Base-by-base conservation (phyloP, 2,329 filamentous ascomycete genomes). In the Penicillium sp. region DNA sequence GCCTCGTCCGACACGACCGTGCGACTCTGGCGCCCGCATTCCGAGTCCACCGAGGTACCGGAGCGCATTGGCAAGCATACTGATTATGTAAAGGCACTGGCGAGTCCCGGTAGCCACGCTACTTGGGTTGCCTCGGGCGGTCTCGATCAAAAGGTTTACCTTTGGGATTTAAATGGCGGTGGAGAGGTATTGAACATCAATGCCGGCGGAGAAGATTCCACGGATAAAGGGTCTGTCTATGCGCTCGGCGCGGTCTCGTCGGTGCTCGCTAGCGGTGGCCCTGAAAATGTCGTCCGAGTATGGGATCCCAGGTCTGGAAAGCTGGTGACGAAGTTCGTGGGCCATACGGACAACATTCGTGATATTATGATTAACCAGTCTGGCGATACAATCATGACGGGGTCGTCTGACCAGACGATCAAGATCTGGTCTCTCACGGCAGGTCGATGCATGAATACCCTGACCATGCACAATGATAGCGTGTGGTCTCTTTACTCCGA, bases 381-480 rank as follows among this genome's bases (percentile, higher is more conserved):
- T 57, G 92, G 91, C 38, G 92, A 96, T 70, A 95, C 87, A 39
- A 90, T 99, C 65, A 85, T 99, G 81, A 96, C 93, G 0, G 92
- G 91, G 14, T 96, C 92, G 65, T 93, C 93, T 1, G 94, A 99
- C 72, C 92, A 96, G 76, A 97, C 94, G 0, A 88, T 99, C 78
- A 99, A 99, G 78, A 86, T 97, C 56, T 99, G 94, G 94, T 97
- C 92, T 63, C 87, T 97, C 65, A 94, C 90, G 11, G 93, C 92
- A 22, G 94, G 94, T 53, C 84, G 94, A 65, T 99, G 94, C 80
- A 93, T 97, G 88, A 91, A 97, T 75, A 99, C 94, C 0, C 83
- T 99, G 66, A 97, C 92, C 53, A 99, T 99, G 94, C 94, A 99
- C 76, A 96, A 96, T 70, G 92, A 96, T 70, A 97, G 92, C 71